Evolutionary conservation across 164 flowering plant genomes (phyloP).

Genomic region (Annona squamosa): DNA sequence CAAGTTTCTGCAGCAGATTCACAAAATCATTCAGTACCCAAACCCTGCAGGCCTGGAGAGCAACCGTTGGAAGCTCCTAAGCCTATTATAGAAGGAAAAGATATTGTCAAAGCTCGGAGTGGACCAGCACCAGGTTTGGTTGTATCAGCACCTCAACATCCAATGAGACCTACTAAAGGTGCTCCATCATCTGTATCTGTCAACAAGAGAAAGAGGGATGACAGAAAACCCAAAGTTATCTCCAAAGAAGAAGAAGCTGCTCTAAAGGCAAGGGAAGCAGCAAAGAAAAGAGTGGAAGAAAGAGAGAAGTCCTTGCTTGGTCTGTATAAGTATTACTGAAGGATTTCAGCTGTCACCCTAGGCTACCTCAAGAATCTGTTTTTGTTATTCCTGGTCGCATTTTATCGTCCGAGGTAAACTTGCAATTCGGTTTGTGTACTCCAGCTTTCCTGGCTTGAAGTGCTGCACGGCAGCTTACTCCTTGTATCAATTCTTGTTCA

Average conservation of each 20-base stretch:
- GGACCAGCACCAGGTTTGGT: slow-evolving; percentile 64
- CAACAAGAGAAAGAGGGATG: slow-evolving; percentile 64
- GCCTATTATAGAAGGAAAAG: slow-evolving; percentile 23
- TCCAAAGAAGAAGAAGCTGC: slow-evolving; percentile 87
- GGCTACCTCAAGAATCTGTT: too few species aligned
- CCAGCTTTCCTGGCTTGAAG: not conserved
- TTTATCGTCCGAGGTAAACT: not conserved
- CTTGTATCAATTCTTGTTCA: not conserved
- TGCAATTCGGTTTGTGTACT: not conserved
- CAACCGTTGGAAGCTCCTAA: slow-evolving; percentile 6
- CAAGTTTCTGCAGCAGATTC: slow-evolving; percentile 21
- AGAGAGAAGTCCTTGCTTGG: slow-evolving; percentile 86
- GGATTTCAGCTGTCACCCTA: not conserved
- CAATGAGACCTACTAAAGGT: slow-evolving; percentile 62
- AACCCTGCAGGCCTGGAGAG: slow-evolving; percentile 13
- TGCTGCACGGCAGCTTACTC: not conserved
- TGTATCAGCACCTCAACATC: slow-evolving; percentile 51
- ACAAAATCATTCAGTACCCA: slow-evolving; percentile 15
- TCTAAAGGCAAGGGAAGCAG: slow-evolving; percentile 92
- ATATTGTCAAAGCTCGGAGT: slow-evolving; percentile 25
- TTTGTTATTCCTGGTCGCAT: not conserved
- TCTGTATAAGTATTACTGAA: slow-evolving; percentile 54
- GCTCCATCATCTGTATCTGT: slow-evolving; percentile 64
- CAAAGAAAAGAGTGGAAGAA: slow-evolving; percentile 81
- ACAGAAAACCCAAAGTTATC: slow-evolving; percentile 59